Conservation (phyloP, 176 grass and related monocot genomes). For the Hsuehochloa calcarea region DNA sequence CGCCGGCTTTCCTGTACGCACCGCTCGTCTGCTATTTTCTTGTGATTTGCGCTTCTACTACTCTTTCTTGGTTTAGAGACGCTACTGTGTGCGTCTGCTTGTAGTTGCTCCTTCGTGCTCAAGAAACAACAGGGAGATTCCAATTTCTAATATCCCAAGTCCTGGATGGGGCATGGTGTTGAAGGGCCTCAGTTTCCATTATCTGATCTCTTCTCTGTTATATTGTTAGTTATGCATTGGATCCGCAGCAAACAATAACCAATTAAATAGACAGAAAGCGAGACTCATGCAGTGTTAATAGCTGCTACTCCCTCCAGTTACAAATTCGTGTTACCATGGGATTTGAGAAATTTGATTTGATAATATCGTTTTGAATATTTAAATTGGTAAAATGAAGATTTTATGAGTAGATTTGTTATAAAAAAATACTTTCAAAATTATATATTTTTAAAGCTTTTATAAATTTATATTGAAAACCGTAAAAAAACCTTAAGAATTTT, state of each 20-base stretch:
- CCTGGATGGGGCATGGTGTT: neutral
- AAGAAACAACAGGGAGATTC: too few relatives aligned
- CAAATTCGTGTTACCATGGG: neutral
- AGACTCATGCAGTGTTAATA: neutral
- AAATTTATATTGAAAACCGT: neutral
- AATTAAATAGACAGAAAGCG: neutral
- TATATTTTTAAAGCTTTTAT: neutral
- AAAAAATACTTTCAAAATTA: neutral
- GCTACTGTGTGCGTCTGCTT: too few relatives aligned
- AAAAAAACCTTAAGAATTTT: neutral
- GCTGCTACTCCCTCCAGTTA: neutral
- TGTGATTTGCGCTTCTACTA: neutral
- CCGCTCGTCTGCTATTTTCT: neutral
- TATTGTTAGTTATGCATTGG: neutral
- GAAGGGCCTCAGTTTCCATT: neutral
- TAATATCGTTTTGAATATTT: neutral
- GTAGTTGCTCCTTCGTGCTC: too few relatives aligned
- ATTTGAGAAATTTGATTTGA: neutral
- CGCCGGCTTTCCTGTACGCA: neutral
- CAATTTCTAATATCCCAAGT: too few relatives aligned
- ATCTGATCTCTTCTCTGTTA: neutral
- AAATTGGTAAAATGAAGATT: neutral
- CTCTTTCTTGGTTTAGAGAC: too few relatives aligned
- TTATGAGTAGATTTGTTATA: neutral
- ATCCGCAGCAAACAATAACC: neutral